A percentile compares a stretch with the other conserved stretches of the same genome.
phyloP scores from a whole-genome alignment of 2,329 filamentous ascomycete species.

The Neurospora sp. region DNA sequence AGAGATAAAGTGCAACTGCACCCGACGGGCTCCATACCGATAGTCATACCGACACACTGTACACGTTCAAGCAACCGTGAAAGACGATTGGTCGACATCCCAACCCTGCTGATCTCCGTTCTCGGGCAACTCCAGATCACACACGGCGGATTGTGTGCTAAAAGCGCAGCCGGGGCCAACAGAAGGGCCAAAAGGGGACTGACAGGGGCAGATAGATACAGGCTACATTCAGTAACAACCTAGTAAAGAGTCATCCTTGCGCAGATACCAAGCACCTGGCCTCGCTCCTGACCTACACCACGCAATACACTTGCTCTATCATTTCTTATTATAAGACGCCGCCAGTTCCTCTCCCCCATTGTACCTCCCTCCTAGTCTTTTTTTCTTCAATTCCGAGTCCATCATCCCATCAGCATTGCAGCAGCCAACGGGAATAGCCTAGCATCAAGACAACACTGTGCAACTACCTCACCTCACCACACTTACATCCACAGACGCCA shows the following conservation, averaged over 20 bases:
- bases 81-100: slow-evolving; percentile 17
- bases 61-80: slow-evolving; percentile 10
- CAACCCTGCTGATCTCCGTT: slow-evolving; percentile 18
- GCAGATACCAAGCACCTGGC: not conserved
- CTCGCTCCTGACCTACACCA: not conserved
- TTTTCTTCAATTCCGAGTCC: not conserved
- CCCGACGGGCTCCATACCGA: not conserved
- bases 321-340: not conserved
- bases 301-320: not conserved
- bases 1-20: not conserved
- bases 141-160: not conserved
- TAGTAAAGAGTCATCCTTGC: not conserved
- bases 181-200: not conserved
- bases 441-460: not conserved
- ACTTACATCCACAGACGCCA: not conserved
- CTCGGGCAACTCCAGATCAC: slow-evolving; percentile 11
- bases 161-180: not conserved
- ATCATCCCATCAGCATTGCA: not conserved
- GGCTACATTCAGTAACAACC: not conserved
- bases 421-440: not conserved
- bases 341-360: not conserved
- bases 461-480: not conserved
- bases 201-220: not conserved
- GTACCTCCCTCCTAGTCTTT: not conserved
- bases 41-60: not conserved